Evolutionary conservation across 2,329 filamentous ascomycete species (phyloP).

Genomic region (Onygena corvina): DNA sequence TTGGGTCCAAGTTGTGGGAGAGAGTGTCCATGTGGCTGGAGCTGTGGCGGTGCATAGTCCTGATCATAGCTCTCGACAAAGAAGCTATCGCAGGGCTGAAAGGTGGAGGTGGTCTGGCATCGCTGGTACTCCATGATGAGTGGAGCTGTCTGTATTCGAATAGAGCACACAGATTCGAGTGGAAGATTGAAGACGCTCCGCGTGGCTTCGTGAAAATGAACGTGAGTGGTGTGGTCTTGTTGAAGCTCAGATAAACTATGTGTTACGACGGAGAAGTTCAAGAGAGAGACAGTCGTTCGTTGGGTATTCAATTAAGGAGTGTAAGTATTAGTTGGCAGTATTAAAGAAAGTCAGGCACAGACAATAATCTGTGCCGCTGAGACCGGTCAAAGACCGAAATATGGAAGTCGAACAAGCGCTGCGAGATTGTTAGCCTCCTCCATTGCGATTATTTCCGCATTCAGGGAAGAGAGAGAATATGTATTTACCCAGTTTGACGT

Average conservation of each 20-base stretch:
- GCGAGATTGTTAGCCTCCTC: background rate
- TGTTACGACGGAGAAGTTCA: slow-evolving; percentile 29
- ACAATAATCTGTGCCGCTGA: slow-evolving; percentile 28
- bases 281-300: slow-evolving; percentile 44
- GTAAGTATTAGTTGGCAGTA: slow-evolving; percentile 45
- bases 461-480: background rate
- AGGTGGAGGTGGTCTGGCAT: slow-evolving; percentile 38
- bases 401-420: slow-evolving; percentile 2
- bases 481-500: slow-evolving; percentile 33
- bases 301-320: slow-evolving; percentile 41
- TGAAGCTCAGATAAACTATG: slow-evolving; percentile 20
- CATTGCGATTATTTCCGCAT: background rate
- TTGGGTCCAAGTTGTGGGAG: slow-evolving; percentile 46
- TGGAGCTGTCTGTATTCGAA: slow-evolving; percentile 22
- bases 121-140: slow-evolving; percentile 43
- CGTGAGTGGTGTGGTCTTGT: slow-evolving; percentile 23
- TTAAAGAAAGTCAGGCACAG: slow-evolving; percentile 36
- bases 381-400: slow-evolving; percentile 20
- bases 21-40: background rate
- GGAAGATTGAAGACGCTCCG: slow-evolving; percentile 20
- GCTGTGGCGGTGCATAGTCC: slow-evolving; percentile 39
- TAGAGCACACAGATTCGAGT: slow-evolving; percentile 16
- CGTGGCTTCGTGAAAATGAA: slow-evolving; percentile 32
- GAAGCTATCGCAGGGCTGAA: slow-evolving; percentile 55
- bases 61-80: slow-evolving; percentile 52